Base-by-base conservation (phyloP, 2,329 filamentous ascomycete species). In the Colletotrichum incanum region DNA sequence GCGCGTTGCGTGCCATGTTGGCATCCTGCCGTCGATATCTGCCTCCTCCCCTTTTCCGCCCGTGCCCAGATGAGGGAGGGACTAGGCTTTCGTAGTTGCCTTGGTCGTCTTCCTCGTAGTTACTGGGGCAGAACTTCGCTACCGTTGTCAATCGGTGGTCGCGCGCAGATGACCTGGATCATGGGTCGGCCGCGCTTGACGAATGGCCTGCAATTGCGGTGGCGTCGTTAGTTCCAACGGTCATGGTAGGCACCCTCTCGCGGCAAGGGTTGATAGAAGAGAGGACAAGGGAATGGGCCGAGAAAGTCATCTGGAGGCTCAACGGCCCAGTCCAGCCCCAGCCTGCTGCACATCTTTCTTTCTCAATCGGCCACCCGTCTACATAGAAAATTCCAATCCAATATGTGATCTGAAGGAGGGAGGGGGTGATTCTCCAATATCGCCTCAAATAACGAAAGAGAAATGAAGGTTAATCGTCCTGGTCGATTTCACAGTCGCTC, bases 101-200 rank as follows among this genome's bases (percentile, higher is more conserved):
- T 11, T 31, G 56, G 37, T 49, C 65, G n/a, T 16, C 23, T 23
- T 62, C 37, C 23, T 62, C 39, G 28, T 56, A 41, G 49, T 67
- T 43, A 68, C 49, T 58, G 65, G 54, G 23, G 52, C 54, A 41
- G 39, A 43, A 34, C 31, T 72, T 39, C 45, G 37, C 65, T 64
- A 39, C 59, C 59, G 69, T 59, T 64, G 52, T 69, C 65, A 65
- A 52, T 34, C n/a, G 52, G 8, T 55, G 55, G 69, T 72, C 31
- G 69, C 65, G 69, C 65, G 65, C 65, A 72, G 69, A 69, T 65
- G 23, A n/a, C 59, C 23, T 72, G 65, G 65, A 69, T 72, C 59
- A 72, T 59, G 65, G 69, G 65, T 72, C 18, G 59, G 52, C 12
- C 39, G 18, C 37, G 55, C 49, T 62, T 39, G 49, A 69, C 65